Conservation (phyloP, 116 monocot species). For the Zostera marina region DNA sequence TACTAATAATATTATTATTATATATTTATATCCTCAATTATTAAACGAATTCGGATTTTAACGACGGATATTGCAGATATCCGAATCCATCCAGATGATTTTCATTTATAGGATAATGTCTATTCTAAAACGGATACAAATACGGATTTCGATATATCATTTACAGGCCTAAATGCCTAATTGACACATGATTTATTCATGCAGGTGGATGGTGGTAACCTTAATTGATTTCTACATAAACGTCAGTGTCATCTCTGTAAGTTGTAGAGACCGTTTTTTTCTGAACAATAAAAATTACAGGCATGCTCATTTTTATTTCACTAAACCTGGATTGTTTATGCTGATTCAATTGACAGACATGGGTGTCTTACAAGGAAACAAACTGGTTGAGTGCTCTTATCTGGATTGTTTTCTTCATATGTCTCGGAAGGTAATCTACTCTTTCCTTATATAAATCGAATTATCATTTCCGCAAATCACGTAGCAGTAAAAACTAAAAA, state of each 20-base stretch:
- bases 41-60: too few species aligned
- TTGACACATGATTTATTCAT: slow-evolving; percentile 1
- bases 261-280: not conserved
- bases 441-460: not conserved
- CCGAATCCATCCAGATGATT: too few species aligned
- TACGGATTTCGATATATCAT: too few species aligned
- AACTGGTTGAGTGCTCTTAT: slow-evolving; percentile 27
- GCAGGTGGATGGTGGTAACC: slow-evolving; percentile 84
- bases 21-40: too few species aligned
- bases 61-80: too few species aligned
- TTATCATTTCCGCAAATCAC: not conserved
- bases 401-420: slow-evolving; percentile 38
- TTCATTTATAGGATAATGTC: too few species aligned
- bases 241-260: slow-evolving; percentile 67
- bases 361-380: slow-evolving; percentile 46
- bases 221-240: slow-evolving; percentile 80
- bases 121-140: too few species aligned
- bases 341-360: slow-evolving; percentile 16
- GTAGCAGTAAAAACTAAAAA: not conserved
- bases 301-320: not conserved
- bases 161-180: too few species aligned
- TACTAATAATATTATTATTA: too few species aligned
- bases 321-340: not conserved
- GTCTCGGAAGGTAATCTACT: slow-evolving; percentile 31
- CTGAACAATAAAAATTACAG: not conserved